Evolutionary conservation across 805 yeast species (phyloP).

Genomic region (Pichia thaimueangensis): DNA sequence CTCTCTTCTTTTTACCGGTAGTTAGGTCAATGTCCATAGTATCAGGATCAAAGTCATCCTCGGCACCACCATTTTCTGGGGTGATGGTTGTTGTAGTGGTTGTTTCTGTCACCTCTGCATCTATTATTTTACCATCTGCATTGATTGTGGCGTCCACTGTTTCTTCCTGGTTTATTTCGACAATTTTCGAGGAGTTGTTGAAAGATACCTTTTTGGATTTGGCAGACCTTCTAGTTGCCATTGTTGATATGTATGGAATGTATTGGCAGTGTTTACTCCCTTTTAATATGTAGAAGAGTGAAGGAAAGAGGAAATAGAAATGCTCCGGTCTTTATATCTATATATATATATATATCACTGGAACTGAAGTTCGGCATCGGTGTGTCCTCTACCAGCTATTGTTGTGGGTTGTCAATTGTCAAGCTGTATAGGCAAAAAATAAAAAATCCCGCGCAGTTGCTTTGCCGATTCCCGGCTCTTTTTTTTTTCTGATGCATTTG

Average conservation of each 20-base stretch:
- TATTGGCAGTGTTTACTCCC: too few relatives aligned
- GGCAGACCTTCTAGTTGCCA: conserved; percentile 6
- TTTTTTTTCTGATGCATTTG: too few relatives aligned
- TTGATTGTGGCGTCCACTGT: not conserved
- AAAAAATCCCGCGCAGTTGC: too few relatives aligned
- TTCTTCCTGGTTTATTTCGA: conserved; percentile 11
- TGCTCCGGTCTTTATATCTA: too few relatives aligned
- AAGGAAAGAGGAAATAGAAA: not conserved
- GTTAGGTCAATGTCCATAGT: conserved; percentile 14
- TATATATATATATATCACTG: too few relatives aligned
- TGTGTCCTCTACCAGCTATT: too few relatives aligned
- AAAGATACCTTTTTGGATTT: conserved; percentile 14
- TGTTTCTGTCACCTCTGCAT: not conserved
- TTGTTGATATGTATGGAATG: not conserved
- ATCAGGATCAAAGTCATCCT: conserved; percentile 14
- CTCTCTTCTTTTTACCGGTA: conserved; percentile 11
- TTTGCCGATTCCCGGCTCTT: too few relatives aligned
- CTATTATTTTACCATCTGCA: not conserved
- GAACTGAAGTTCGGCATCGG: too few relatives aligned
- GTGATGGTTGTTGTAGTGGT: not conserved
- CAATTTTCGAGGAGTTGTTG: conserved; percentile 9
- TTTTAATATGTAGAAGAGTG: not conserved
- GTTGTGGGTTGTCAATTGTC: too few relatives aligned
- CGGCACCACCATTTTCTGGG: not conserved
- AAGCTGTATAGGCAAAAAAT: too few relatives aligned